phyloP scores from a whole-genome alignment of 768 basidiomycete species.

The Tephrocybe rancida region DNA sequence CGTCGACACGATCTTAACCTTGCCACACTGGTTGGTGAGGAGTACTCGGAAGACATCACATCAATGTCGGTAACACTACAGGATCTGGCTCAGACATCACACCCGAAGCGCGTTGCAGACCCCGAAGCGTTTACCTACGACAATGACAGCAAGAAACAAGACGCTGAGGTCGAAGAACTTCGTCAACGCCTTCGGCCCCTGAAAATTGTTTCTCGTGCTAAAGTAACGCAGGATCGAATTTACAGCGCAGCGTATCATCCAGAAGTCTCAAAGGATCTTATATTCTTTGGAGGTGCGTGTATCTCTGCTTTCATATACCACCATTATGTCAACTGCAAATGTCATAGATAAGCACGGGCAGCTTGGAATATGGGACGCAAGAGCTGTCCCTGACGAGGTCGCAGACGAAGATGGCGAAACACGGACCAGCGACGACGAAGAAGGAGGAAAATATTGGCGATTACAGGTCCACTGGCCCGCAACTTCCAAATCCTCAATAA shows the following conservation, averaged over 20 bases:
- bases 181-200: conserved; percentile 55
- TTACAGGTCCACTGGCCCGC: conserved; percentile 87
- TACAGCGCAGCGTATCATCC: conserved; percentile 85
- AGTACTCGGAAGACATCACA: conserved; percentile 47
- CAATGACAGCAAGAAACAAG: conserved; percentile 45
- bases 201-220: conserved; percentile 75
- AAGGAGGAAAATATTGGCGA: conserved; percentile 79
- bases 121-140: conserved; percentile 57
- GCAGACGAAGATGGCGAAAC: conserved; percentile 66
- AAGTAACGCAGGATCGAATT: conserved; percentile 74
- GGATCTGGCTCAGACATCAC: conserved; percentile 32
- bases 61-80: conserved; percentile 49
- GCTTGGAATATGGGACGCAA: conserved; percentile 86
- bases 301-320: not conserved
- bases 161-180: conserved; percentile 52
- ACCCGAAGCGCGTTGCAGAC: conserved; percentile 42
- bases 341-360: conserved; percentile 77
- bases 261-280: conserved; percentile 74
- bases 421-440: conserved; percentile 37
- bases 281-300: conserved; percentile 82
- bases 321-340: not conserved
- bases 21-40: conserved; percentile 51
- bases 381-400: conserved; percentile 65
- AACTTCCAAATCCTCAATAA: conserved; percentile 77
- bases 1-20: conserved; percentile 70